A percentile compares a stretch with the other conserved stretches of the same genome.
These are phyloP conservation scores for Aechmea fasciata DNA, from an alignment of 176 grass and related monocot genomes.

Conservation along the genomic window DNA sequence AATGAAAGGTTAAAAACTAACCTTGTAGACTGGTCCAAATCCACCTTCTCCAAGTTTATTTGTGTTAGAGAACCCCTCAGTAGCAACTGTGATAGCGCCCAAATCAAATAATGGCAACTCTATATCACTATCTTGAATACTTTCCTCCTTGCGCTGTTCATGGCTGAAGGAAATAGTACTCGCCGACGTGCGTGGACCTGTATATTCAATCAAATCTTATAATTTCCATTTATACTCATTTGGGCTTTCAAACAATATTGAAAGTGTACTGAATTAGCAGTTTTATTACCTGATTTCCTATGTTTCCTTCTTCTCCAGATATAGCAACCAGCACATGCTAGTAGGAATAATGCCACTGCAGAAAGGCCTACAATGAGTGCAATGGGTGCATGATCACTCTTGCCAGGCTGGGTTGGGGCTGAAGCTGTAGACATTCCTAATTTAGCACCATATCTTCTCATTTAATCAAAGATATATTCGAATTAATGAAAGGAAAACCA, in stretches of 20 bases:
- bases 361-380: conserved; percentile 14
- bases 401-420: conserved; percentile 19
- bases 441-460: too few species aligned
- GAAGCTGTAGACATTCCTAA: conserved; percentile 1
- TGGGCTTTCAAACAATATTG: background rate
- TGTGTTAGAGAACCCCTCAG: conserved; percentile 43
- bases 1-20: background rate
- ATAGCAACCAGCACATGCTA: conserved; percentile 24
- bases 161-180: conserved; percentile 24
- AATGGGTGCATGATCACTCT: conserved; percentile 1
- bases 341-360: conserved; percentile 10
- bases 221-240: too few species aligned
- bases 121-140: conserved; percentile 25
- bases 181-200: conserved; percentile 28
- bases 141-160: conserved; percentile 17
- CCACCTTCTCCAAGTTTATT: conserved; percentile 62
- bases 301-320: conserved; percentile 21
- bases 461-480: too few species aligned
- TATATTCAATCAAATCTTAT: background rate
- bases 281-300: conserved; percentile 25
- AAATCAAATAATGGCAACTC: conserved; percentile 51
- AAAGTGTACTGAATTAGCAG: background rate
- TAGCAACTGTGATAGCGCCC: conserved; percentile 34
- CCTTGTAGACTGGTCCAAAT: conserved; percentile 66
- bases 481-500: too few species aligned